These are phyloP conservation scores for Aspergillus tubingensis DNA, from an alignment of 2,329 filamentous ascomycete species.

Conservation along the genomic window DNA sequence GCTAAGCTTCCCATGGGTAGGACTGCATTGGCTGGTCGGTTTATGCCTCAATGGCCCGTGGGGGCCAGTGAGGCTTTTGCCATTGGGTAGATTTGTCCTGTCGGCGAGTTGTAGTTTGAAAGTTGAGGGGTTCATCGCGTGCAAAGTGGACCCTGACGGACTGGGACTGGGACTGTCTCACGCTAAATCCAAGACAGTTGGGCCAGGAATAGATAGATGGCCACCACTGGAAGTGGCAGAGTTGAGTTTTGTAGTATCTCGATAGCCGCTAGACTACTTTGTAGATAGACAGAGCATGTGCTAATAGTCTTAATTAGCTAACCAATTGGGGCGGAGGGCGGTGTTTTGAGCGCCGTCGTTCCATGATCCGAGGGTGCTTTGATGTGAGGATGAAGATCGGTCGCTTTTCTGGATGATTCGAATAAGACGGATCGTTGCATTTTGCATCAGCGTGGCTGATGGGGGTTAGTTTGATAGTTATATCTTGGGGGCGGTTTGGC, in stretches of 20 bases:
- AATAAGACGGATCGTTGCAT: neutral
- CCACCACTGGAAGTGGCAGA: too few relatives aligned
- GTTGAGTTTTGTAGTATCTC: too few relatives aligned
- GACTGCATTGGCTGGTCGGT: neutral
- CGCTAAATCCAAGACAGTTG: neutral
- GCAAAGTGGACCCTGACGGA: neutral
- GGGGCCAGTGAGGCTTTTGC: slow-evolving; percentile 1
- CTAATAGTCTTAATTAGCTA: neutral
- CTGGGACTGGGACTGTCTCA: neutral
- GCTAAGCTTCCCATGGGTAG: slow-evolving; percentile 7
- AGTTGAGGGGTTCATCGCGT: neutral
- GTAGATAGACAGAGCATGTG: neutral
- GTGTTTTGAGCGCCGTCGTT: neutral
- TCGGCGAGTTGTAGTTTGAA: neutral
- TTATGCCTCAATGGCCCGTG: slow-evolving; percentile 6
- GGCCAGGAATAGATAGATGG: neutral
- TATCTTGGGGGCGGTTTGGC: neutral
- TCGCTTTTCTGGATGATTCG: neutral
- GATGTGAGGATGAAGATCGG: neutral
- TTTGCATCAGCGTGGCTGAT: neutral
- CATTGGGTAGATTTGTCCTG: neutral
- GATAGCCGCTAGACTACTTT: neutral
- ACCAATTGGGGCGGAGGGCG: neutral
- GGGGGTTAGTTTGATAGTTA: neutral
- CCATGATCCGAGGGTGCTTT: neutral